Evolutionary conservation across 2,329 filamentous ascomycete genomes (phyloP), one percentile per base, ranked within the genome.

Genomic region (Ophiocordyceps polyrhachis-furcata): DNA sequence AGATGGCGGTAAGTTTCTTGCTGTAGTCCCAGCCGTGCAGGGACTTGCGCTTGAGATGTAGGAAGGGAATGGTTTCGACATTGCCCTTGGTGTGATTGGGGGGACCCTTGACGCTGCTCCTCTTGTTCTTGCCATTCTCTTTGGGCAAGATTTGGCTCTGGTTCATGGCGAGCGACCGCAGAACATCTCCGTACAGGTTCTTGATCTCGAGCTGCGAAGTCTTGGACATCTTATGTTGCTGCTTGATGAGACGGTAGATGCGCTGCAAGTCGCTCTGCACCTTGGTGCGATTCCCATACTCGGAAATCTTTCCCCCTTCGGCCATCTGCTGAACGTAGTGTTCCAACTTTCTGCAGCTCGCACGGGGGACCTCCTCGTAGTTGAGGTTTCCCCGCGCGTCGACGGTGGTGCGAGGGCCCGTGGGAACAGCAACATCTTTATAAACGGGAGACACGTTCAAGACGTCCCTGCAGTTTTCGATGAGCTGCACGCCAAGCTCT

Each of bases 321-420:
- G 89, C 89, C 91, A 98, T 96, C 62, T 96, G 87, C 58, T 85
- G 85, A 43, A 98, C 91, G 56, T 98, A 98, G 63, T 96, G 89
- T 67, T 98, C 91, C 41, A 98, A 76, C 68, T 98, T 98, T 55
- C 91, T 82, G 61, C 89, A 91, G 60, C 86, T 93, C 31, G 83
- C 71, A 45, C 91, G 77, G 45, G 88, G 83, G 8, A 82, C 74
- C 63, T 98, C 91, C 57, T 88, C 74, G 60, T 94, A 98, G 57
- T 84, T 83, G 59, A 98, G 77, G 65, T 93, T 94, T 49, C 91
- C 91, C 44, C 85, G 84, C 46, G 82, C 78, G 60, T 96, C 89
- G 43, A 98, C 79, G n/a, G 80, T 87, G 13, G 93, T 93, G 52
- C 85, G 81, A 35, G 91, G 91, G 3, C 83, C 91, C 15, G 91